Conservation (phyloP, 2,329 filamentous ascomycete species). For the Pseudopithomyces maydicus region DNA sequence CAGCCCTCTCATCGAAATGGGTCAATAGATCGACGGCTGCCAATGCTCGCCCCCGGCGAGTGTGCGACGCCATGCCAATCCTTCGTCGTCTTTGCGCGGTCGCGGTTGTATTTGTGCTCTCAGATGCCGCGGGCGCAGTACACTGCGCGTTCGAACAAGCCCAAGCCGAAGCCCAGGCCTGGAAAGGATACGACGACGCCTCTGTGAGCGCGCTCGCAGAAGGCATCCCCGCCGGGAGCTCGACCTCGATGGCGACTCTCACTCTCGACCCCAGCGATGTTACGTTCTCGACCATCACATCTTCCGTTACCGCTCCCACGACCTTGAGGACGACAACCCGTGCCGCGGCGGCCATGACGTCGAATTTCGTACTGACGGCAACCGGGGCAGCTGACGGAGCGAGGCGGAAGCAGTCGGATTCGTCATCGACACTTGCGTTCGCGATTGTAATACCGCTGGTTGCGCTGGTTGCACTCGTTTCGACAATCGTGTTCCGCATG, state of each 20-base stretch:
- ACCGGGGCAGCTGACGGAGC: not conserved
- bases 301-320: not conserved
- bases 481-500: conserved; percentile 3
- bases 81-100: not conserved
- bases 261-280: not conserved
- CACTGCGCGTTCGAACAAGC: not conserved
- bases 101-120: not conserved
- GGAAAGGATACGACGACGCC: not conserved
- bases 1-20: not conserved
- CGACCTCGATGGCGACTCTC: not conserved
- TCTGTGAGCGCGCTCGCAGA: not conserved
- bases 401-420: not conserved
- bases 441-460: conserved; percentile 2
- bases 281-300: not conserved
- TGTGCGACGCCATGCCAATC: not conserved
- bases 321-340: not conserved
- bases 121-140: not conserved
- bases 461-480: not conserved
- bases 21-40: not conserved
- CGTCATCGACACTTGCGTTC: not conserved
- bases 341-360: not conserved
- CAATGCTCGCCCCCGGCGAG: not conserved
- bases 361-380: not conserved
- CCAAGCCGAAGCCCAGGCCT: not conserved
- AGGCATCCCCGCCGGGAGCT: not conserved